Evolutionary conservation across 805 yeast genomes (phyloP).

Genomic region (Candida corydali): DNA sequence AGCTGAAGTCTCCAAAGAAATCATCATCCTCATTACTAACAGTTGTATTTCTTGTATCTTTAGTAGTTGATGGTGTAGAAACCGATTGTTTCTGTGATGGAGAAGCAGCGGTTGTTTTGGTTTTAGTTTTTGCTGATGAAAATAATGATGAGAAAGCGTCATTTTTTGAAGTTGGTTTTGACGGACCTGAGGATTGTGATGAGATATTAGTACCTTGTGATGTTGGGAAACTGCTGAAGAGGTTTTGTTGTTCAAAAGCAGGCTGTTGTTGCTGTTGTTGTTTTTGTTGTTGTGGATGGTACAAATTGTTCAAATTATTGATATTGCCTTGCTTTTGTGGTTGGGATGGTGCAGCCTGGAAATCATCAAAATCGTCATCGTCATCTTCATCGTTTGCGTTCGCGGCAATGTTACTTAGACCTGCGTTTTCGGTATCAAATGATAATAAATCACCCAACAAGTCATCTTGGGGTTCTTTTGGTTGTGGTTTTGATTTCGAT

Average conservation of each 20-base stretch:
- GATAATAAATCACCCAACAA: slow-evolving; percentile 45
- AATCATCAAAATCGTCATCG: slow-evolving; percentile 78
- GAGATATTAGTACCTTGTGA: slow-evolving; percentile 16
- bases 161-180: slow-evolving; percentile 19
- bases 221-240: not conserved
- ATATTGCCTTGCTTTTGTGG: slow-evolving; percentile 9
- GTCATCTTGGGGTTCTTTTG: slow-evolving; percentile 39
- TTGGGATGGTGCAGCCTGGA: slow-evolving; percentile 62
- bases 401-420: slow-evolving; percentile 5
- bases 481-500: slow-evolving; percentile 23
- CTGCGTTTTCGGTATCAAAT: slow-evolving; percentile 27
- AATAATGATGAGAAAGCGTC: slow-evolving; percentile 76
- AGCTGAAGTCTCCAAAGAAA: slow-evolving; percentile 29
- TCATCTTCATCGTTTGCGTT: slow-evolving; percentile 37
- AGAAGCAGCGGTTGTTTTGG: slow-evolving; percentile 14
- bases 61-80: slow-evolving; percentile 5
- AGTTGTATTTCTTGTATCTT: not conserved
- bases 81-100: slow-evolving; percentile 11
- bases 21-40: slow-evolving; percentile 17
- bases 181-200: slow-evolving; percentile 37
- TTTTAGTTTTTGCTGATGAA: slow-evolving; percentile 55
- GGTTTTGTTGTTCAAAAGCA: not conserved
- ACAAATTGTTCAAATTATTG: slow-evolving; percentile 15
- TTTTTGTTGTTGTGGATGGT: slow-evolving; percentile 18
- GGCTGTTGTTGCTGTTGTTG: slow-evolving; percentile 11